Conservation (phyloP, 768 basidiomycete genomes). For the Hypholoma fasciculare region DNA sequence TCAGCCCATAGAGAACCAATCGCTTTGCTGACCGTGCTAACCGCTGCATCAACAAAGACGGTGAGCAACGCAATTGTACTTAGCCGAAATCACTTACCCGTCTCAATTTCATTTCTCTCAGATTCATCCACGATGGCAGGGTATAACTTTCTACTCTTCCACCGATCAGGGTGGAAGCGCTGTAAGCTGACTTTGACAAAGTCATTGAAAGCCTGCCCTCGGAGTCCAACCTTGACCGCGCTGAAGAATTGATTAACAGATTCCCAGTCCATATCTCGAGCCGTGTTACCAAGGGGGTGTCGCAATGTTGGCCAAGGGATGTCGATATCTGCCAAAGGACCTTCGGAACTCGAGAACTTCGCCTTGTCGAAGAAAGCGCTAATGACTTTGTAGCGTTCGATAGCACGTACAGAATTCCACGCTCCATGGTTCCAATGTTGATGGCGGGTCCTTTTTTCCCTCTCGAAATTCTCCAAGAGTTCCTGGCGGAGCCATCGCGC, state of each 20-base stretch:
- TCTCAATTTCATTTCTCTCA: constrained; percentile 60
- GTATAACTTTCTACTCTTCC: constrained; percentile 68
- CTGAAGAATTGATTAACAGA: constrained; percentile 73
- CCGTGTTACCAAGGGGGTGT: constrained; percentile 47
- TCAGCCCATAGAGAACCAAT: constrained; percentile 19
- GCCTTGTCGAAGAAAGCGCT: constrained; percentile 63
- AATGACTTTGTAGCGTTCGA: constrained; percentile 66
- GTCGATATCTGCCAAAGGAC: constrained; percentile 57
- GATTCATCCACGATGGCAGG: constrained; percentile 56
- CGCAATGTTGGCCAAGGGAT: constrained; percentile 79
- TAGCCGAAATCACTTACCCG: constrained; percentile 43
- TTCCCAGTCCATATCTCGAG: constrained; percentile 71
- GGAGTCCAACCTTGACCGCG: constrained; percentile 50
- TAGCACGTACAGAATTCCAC: constrained; percentile 67
- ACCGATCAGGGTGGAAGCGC: constrained; percentile 80
- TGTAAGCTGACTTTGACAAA: constrained; percentile 72
- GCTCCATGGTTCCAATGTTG: constrained; percentile 57
- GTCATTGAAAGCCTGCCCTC: constrained; percentile 58
- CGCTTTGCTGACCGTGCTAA: constrained; percentile 18
- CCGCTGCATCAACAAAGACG: constrained; percentile 6
- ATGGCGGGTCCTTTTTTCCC: constrained; percentile 40
- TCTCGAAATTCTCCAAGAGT: constrained; percentile 15
- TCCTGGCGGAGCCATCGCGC: constrained; percentile 21
- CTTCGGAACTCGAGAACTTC: constrained; percentile 47
- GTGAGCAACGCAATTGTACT: background rate